phyloP scores from a whole-genome alignment of 140 eudicot species.

The Stevia rebaudiana region DNA sequence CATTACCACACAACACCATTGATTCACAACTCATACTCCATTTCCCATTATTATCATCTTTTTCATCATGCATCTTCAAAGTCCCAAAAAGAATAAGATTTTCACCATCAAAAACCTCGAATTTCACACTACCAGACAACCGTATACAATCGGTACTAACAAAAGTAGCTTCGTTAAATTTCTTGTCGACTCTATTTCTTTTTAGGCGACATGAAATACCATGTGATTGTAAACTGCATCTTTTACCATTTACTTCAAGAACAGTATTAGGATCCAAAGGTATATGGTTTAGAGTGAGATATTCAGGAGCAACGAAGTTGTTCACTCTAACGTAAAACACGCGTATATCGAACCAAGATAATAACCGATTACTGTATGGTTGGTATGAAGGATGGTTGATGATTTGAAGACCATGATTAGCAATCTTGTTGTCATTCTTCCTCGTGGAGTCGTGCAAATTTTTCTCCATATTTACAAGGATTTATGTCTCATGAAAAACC shows the following conservation, averaged over 20 bases:
- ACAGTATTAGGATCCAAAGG: slow-evolving; percentile 70
- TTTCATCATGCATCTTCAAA: slow-evolving; percentile 47
- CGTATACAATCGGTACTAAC: slow-evolving; percentile 82
- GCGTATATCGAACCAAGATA: slow-evolving; percentile 70
- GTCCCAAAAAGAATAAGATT: slow-evolving; percentile 56
- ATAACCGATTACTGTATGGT: slow-evolving; percentile 30
- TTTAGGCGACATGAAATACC: slow-evolving; percentile 58
- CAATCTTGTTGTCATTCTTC: slow-evolving; percentile 29
- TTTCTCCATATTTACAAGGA: slow-evolving; percentile 44
- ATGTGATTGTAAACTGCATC: slow-evolving; percentile 64
- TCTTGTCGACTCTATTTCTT: slow-evolving; percentile 71
- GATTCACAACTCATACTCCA: slow-evolving; percentile 75
- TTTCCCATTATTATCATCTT: slow-evolving; percentile 25
- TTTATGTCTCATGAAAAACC: slow-evolving; percentile 15
- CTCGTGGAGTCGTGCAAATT: slow-evolving; percentile 28
- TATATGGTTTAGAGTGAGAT: slow-evolving; percentile 64
- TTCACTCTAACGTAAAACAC: slow-evolving; percentile 82
- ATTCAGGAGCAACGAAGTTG: slow-evolving; percentile 61
- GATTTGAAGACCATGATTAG: slow-evolving; percentile 49
- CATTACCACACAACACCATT: slow-evolving; percentile 35
- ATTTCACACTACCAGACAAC: slow-evolving; percentile 67
- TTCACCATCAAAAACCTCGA: slow-evolving; percentile 65
- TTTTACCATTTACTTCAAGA: slow-evolving; percentile 77
- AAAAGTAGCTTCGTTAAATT: slow-evolving; percentile 78
- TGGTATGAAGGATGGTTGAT: slow-evolving; percentile 50